phyloP scores from a whole-genome alignment of 2,329 filamentous ascomycete species.

The Cladosporium oxysporum region DNA sequence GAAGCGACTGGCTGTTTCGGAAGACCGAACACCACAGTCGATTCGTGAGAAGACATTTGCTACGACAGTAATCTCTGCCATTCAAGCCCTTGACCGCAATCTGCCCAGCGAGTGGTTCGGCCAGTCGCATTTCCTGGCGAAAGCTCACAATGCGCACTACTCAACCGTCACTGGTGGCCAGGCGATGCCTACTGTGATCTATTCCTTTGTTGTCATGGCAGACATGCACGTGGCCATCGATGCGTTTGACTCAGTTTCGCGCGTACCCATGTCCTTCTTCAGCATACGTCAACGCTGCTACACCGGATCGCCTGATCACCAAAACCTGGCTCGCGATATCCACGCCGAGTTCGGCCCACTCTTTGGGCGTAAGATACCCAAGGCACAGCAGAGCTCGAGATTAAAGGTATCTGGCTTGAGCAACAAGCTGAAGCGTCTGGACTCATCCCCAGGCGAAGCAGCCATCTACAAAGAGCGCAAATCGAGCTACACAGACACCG shows the following conservation, averaged over 20 bases:
- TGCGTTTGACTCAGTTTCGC: constrained; percentile 31
- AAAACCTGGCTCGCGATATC: constrained; percentile 46
- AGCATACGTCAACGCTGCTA: constrained; percentile 46
- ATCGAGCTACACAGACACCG: constrained; percentile 18
- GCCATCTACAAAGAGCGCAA: constrained; percentile 15
- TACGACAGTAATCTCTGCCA: constrained; percentile 36
- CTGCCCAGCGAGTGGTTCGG: constrained; percentile 45
- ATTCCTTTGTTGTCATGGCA: constrained; percentile 45
- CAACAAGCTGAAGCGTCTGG: constrained; percentile 11
- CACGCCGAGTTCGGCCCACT: constrained; percentile 49
- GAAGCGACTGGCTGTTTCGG: constrained; percentile 18
- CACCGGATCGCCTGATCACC: constrained; percentile 48
- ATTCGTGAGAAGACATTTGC: constrained; percentile 41
- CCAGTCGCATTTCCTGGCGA: constrained; percentile 47
- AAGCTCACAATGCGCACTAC: constrained; percentile 40
- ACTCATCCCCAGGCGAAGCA: not conserved
- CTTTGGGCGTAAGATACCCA: constrained; percentile 33
- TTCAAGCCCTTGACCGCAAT: constrained; percentile 34
- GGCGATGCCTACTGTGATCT: constrained; percentile 41
- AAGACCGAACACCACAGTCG: constrained; percentile 21
- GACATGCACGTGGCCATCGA: constrained; percentile 36
- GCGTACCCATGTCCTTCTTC: constrained; percentile 49
- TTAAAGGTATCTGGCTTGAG: not conserved
- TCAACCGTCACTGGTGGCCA: constrained; percentile 26
- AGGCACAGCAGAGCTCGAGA: constrained; percentile 18